Base-by-base conservation (phyloP, 2,329 filamentous ascomycete species). In the Fusarium vanettenii region DNA sequence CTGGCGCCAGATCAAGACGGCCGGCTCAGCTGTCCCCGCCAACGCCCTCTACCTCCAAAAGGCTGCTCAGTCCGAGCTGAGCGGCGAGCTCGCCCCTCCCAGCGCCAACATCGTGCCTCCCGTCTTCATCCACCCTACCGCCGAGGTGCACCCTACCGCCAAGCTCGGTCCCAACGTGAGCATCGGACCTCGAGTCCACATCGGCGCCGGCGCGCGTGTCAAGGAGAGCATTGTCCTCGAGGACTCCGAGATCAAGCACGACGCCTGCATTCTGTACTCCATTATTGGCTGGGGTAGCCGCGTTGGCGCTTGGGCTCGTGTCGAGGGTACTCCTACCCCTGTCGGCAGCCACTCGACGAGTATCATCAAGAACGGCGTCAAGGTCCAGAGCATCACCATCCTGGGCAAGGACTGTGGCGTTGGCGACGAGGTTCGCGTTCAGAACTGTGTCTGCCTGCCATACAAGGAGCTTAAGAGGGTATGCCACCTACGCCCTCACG, bases 1-100 rank as follows among this genome's bases (percentile, higher is more conserved):
- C 85, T 99, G 97, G 97, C 95, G 97, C 79, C 97, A 99, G 88
- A 98, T 99, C 90, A 99, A 99, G 90, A 98, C 97, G 2, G 97
- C 97, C 70, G 97, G 97, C 70, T 98, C 96, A 7, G 97, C 97
- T 60, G 95, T 99, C 31, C 97, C 97, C 18, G 97, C 97, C 73
- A 98, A 98, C 81, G 97, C 97, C 16, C 90, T 99, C 37, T 99
- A 99, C 86, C 91, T 99, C 64, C 95, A 97, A 83, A 95, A 98
- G 87, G 96, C 97, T 22, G 93, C 93, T 87, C 96, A 98, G 85
- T 90, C 88, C 52, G 91, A 74, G 92, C 76, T 95, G 50, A 75
- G 94, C 43, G 68, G 77, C 45, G 96, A 98, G 86, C 92, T 98
- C 62, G 92, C 94, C 14, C 87, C 91, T 74, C 93, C 95, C 33